These are phyloP conservation scores for Leishmania guyanensis DNA, from an alignment of 208 protist species.

Conservation along the genomic window DNA sequence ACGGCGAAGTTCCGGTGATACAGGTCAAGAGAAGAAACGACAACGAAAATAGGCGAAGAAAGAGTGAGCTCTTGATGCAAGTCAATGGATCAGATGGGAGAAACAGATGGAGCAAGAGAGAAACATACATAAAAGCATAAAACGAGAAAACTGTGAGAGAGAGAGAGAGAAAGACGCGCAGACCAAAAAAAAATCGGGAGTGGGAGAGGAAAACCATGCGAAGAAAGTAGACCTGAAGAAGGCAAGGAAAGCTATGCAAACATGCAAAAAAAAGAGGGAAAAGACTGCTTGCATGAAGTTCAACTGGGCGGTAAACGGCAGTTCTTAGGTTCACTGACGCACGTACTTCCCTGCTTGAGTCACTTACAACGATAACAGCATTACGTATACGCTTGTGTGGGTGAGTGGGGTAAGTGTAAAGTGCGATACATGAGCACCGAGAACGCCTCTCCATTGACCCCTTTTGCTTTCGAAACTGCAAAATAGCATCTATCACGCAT, in stretches of 20 bases:
- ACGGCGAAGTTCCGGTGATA: neutral
- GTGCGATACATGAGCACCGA: neutral
- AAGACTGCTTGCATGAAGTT: neutral
- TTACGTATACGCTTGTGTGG: neutral
- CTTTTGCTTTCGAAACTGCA: neutral
- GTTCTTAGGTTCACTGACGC: neutral
- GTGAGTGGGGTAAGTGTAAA: neutral
- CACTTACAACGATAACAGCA: neutral
- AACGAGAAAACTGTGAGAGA: neutral
- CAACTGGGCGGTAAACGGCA: neutral
- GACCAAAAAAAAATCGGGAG: slow-evolving; percentile 6
- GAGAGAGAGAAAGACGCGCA: neutral
- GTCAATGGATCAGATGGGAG: neutral
- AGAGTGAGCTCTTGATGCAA: neutral
- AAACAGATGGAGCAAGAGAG: neutral
- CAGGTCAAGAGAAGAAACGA: neutral
- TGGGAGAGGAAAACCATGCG: slow-evolving; percentile 18
- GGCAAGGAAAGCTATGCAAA: neutral
- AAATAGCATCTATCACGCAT: neutral
- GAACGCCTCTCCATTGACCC: neutral
- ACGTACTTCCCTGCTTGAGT: neutral
- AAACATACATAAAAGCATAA: slow-evolving; percentile 1
- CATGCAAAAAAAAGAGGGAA: neutral
- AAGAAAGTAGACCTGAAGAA: neutral
- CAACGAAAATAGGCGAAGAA: neutral